Conservation (phyloP, 768 basidiomycete species). For the Termitomyces sp. region DNA sequence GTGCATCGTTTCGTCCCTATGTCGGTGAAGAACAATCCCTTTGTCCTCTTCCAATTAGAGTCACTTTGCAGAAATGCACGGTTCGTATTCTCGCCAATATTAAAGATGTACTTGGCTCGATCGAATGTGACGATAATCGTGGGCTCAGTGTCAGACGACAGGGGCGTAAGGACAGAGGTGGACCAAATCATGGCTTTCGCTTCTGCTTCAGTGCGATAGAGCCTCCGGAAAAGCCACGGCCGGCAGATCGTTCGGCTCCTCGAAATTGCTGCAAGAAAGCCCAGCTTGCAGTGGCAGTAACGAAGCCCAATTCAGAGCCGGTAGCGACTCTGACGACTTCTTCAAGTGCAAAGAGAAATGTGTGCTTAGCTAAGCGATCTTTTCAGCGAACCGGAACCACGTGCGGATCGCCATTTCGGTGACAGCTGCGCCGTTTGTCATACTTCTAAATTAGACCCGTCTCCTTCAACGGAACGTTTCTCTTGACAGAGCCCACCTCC, state of each 20-base stretch:
- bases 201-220: constrained; percentile 6
- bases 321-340: constrained; percentile 7
- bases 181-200: constrained; percentile 56
- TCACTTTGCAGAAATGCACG: constrained; percentile 69
- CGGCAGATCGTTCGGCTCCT: constrained; percentile 9
- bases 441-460: constrained; percentile 5
- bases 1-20: constrained; percentile 57
- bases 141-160: constrained; percentile 79
- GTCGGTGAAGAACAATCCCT: constrained; percentile 71
- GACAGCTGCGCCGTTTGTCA: constrained; percentile 9
- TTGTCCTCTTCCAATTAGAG: constrained; percentile 63
- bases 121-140: constrained; percentile 75
- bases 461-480: not conserved
- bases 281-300: constrained; percentile 9
- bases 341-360: constrained; percentile 6
- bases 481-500: constrained; percentile 2
- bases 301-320: constrained; percentile 11
- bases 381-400: not conserved
- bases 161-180: constrained; percentile 52
- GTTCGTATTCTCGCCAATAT: constrained; percentile 78
- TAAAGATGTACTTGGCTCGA: constrained; percentile 83
- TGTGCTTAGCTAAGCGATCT: constrained; percentile 8
- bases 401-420: constrained; percentile 5
- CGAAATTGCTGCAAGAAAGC: constrained; percentile 2
- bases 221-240: constrained; percentile 9